Percentiles rank a stretch among this genome's conserved stretches.
Conservation (phyloP, 768 basidiomycete genomes). For the Mycena latifolia region DNA sequence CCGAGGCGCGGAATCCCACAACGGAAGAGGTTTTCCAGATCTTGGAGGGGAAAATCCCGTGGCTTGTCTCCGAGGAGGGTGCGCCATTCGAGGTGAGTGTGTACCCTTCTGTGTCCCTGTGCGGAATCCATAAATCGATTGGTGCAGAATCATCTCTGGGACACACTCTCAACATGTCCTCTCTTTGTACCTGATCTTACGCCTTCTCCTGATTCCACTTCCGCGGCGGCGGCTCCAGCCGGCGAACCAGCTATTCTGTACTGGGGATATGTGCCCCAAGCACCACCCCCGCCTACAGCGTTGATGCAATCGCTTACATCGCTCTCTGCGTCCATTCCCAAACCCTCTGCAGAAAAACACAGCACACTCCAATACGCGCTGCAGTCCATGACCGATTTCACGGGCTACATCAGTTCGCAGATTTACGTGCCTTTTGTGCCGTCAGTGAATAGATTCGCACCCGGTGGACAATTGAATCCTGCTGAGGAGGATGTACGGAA, state of each 20-base stretch:
- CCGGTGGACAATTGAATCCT: slow-evolving; percentile 43
- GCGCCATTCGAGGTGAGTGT: slow-evolving; percentile 64
- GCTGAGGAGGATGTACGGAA: slow-evolving; percentile 78
- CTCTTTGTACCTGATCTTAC: slow-evolving; percentile 58
- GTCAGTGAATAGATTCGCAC: slow-evolving; percentile 45
- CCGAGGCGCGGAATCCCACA: slow-evolving; percentile 54
- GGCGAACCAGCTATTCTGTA: slow-evolving; percentile 40
- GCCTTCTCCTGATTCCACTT: slow-evolving; percentile 34
- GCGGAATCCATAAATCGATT: slow-evolving; percentile 2
- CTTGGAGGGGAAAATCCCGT: slow-evolving; percentile 69
- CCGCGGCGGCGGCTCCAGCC: slow-evolving; percentile 13
- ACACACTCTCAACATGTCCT: slow-evolving; percentile 65
- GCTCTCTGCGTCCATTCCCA: slow-evolving; percentile 54
- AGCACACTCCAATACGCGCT: slow-evolving; percentile 71
- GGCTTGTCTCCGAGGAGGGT: slow-evolving; percentile 67
- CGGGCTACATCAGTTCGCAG: slow-evolving; percentile 83
- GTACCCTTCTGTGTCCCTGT: background rate
- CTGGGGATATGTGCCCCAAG: slow-evolving; percentile 57
- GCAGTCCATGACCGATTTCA: slow-evolving; percentile 77
- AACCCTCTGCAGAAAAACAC: slow-evolving; percentile 42
- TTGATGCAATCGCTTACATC: slow-evolving; percentile 50
- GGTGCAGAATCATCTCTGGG: slow-evolving; percentile 68
- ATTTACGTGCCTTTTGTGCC: slow-evolving; percentile 68
- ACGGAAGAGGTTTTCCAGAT: slow-evolving; percentile 71
- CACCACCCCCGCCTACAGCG: slow-evolving; percentile 50